Evolutionary conservation across 495 filamentous ascomycete genomes (phyloP), one percentile per base, ranked within the genome.

Genomic region (Tetracladium setigerum): DNA sequence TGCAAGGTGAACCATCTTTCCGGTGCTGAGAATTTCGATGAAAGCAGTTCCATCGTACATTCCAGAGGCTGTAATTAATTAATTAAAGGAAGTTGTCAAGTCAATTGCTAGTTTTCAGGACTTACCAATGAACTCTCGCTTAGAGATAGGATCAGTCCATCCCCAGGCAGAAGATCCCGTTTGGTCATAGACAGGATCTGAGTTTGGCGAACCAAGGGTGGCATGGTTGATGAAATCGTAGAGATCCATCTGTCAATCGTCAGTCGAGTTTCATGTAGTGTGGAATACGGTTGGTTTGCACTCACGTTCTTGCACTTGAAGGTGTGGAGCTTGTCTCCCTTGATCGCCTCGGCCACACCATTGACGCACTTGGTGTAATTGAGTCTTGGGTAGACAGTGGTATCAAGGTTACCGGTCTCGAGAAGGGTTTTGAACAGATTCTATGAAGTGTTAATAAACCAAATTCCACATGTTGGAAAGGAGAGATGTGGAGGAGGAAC

Each of bases 41-140:
- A 81, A 79, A 1, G 78, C 68, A 0, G 78, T 60, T 15, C 77
- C 78, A 43, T 81, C 78, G 18, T 65, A 66, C 53, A 79, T 76
- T 4, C 68, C 77, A 33, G 79, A 66, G 24, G 72, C 45, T 47
- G 10, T 12, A 40, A n/a, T 5, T 9, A 13, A 37, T 22, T 17
- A 24, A 8, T 16, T 27, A 14, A 15, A 24, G n/a, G n/a, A n/a
- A n/a, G 1, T 7, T 11, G 6, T 46, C 9, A 30, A 40, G 5
- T 40, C 17, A 12, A 37, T 18, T 1, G 16, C 24, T 32, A 13
- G 62, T 51, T 80, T 74, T n/a, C n/a, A n/a, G 3, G 65, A 73
- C 35, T 78, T 66, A 35, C 71, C 76, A 30, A 75, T 65, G 55
- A 81, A 73, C 46, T 81, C 77, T 13, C 77, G 70, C 11, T 73